Evolutionary conservation across 371 early-diverging fungal genomes (phyloP), one percentile per base, ranked within the genome.

Genomic region (Nematocida displodere): DNA sequence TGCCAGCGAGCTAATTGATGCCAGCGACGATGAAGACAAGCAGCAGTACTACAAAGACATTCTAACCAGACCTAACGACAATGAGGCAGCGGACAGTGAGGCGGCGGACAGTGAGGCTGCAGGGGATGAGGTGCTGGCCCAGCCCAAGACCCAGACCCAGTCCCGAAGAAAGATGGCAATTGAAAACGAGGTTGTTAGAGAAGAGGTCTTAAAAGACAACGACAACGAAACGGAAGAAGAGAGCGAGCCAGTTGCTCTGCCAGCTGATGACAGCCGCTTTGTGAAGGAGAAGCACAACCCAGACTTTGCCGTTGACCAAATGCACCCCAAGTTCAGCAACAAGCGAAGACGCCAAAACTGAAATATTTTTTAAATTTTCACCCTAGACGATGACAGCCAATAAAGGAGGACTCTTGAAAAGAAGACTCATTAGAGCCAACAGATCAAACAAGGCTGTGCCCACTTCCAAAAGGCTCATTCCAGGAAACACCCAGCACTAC

Each of bases 391-490:
- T 66, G 66, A 66, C 66, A 2, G 66, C 55, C 24, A 66, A 66
- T 47, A 66, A 66, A 55, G 66, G 66, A 66, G 66, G 34, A 54
- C 64, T 80, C 33, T 64, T 82, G n/a, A 83, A 83, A 77, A 79
- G 55, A 63, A 75, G 81, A 76, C 50, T 83, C 48, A 71, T 77
- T 54, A 80, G 44, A 53, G 83, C 83, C 55, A 64, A 76, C 49
- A 77, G 54, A 59, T 71, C 49, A 33, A 83, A 83, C 71, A 78
- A 78, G 76, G 50, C 71, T 13, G 64, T 81, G 15, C 83, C 83
- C 22, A 68, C 78, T 50, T 83, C 81, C 81, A 83, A 83, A 44
- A 81, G 83, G 71, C 28, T 46, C 34, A 49, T 81, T 24, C 78
- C 77, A 50, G 81, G 68, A 66, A 64, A 71, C 49, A 78, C 46